Evolutionary conservation across 2,329 filamentous ascomycete species (phyloP), one percentile per base, ranked within the genome.

Genomic region (Chrysoporthe cubensis): DNA sequence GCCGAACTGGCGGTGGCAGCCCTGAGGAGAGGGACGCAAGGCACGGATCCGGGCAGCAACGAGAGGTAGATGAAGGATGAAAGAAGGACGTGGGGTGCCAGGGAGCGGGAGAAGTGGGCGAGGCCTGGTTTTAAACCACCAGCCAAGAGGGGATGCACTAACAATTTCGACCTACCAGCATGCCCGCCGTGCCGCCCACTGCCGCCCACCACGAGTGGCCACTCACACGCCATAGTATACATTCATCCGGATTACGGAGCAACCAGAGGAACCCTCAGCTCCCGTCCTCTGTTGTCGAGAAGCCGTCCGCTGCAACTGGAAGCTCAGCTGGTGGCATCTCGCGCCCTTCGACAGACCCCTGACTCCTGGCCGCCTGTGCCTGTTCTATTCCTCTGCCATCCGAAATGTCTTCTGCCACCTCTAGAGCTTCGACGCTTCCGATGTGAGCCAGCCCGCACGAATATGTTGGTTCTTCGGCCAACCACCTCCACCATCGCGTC

Each of bases 391-490:
- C 26, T 63, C 34, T 16, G 8, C 11, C 34, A 8, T 54, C 11
- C 3, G 26, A 21, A 52, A 40, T 59, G 61, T 32, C 32, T 54
- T 42, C 34, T 40, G 40, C 34, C 46, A 54, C 9, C 14, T 7
- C 50, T 26, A 54, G 11, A 37, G 21, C 6, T 46, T 13, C 18
- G 18, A 26, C 44, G 40, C 54, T 64, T 48, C 42, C 54, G 44
- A 65, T 59, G 63, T 50, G 57, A 65, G 56, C 63, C 42, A 42
- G 43, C 26, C 44, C 65, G 16, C 65, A 70, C 66, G 71, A 72
- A 72, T 65, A 76, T 75, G 74, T 73, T 74, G 71, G 72, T 71
- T 72, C 73, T 73, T 73, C 71, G 72, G 65, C 68, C 67, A 67
- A 61, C 69, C 69, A 69, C 71, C 71, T 72, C 71, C 71, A 68